Evolutionary conservation across 306 rosid genomes (phyloP).

Genomic region (Fragaria iinumae): DNA sequence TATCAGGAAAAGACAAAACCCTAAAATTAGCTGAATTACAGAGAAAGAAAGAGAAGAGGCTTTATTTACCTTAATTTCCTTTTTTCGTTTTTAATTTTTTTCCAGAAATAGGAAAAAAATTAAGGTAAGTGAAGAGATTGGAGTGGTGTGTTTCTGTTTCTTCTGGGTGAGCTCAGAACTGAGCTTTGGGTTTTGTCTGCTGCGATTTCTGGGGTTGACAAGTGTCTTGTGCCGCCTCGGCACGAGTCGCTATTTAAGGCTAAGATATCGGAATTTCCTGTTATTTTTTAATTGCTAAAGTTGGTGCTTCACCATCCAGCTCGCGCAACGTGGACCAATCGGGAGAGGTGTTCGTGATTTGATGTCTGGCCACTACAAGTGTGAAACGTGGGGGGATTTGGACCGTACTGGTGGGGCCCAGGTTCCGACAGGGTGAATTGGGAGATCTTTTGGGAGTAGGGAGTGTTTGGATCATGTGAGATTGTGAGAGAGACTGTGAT

Average conservation of each 20-base stretch:
- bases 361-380: constrained; percentile 28
- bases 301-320: constrained; percentile 4
- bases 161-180: constrained; percentile 8
- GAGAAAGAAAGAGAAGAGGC: not conserved
- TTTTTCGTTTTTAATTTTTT: not conserved
- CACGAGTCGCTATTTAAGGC: constrained; percentile 53
- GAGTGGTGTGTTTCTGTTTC: constrained; percentile 29
- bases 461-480: not conserved
- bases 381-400: constrained; percentile 35
- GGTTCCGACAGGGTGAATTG: constrained; percentile 53
- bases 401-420: constrained; percentile 18
- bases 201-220: constrained; percentile 52
- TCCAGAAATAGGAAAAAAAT: not conserved
- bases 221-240: constrained; percentile 55
- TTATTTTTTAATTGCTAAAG: not conserved
- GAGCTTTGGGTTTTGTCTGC: constrained; percentile 8
- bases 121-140: not conserved
- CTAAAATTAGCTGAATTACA: not conserved
- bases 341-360: constrained; percentile 22
- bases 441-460: constrained; percentile 27
- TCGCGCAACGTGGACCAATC: constrained; percentile 63
- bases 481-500: not conserved
- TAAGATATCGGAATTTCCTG: constrained; percentile 18
- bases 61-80: not conserved
- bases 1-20: constrained; percentile 11